A percentile compares a stretch with the other conserved stretches of the same genome.
phyloP scores from a whole-genome alignment of 371 early-diverging fungal genomes.

The Nosema granulosis region DNA sequence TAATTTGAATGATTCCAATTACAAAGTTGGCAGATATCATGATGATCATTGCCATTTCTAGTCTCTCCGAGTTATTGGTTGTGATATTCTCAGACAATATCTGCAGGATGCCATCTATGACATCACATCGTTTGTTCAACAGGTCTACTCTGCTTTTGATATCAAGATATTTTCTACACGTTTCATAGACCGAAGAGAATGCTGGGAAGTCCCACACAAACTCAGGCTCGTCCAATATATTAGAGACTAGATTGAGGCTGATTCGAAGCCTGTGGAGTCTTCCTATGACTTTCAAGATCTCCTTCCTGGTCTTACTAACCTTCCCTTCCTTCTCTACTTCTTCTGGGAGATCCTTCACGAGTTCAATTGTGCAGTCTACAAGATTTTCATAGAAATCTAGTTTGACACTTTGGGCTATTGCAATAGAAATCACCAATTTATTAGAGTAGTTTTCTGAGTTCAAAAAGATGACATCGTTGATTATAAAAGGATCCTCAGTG shows the following conservation, averaged over 20 bases:
- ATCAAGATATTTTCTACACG: conserved; percentile 66
- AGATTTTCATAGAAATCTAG: conserved; percentile 67
- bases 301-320: conserved; percentile 62
- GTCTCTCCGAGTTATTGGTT: conserved; percentile 62
- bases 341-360: conserved; percentile 65
- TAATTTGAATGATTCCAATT: conserved; percentile 53
- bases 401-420: conserved; percentile 68
- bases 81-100: conserved; percentile 65
- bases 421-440: conserved; percentile 67
- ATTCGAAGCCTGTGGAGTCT: conserved; percentile 63
- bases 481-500: conserved; percentile 61
- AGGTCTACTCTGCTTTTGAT: conserved; percentile 65
- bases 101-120: conserved; percentile 65
- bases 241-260: conserved; percentile 66
- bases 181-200: conserved; percentile 65
- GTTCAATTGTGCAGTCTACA: conserved; percentile 64
- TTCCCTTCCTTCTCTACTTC: conserved; percentile 65
- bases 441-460: conserved; percentile 64
- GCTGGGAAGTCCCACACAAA: conserved; percentile 66
- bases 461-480: conserved; percentile 67
- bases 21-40: conserved; percentile 57
- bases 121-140: conserved; percentile 66
- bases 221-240: conserved; percentile 68
- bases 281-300: conserved; percentile 64
- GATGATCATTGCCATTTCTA: conserved; percentile 64